A percentile compares a stretch with the other conserved stretches of the same genome.
Conservation (phyloP, 495 filamentous ascomycete genomes). For the Aspergillus diversus region DNA sequence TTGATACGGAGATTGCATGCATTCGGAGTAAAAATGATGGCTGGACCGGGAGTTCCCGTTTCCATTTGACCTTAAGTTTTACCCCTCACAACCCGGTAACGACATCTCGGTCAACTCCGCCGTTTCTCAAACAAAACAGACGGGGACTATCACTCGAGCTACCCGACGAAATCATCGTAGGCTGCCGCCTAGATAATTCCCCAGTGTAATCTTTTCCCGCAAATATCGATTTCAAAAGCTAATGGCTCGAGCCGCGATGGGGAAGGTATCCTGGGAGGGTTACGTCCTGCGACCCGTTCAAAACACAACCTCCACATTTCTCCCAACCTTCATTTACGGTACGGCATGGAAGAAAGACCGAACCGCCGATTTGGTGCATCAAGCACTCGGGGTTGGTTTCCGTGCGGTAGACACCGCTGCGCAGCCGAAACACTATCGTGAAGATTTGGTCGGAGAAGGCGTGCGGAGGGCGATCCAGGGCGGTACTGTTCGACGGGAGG, state of each 20-base stretch:
- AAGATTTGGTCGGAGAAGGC: constrained; percentile 69
- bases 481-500: constrained; percentile 58
- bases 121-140: background rate
- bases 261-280: constrained; percentile 40
- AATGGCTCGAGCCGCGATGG: constrained; percentile 34
- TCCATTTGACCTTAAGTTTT: background rate
- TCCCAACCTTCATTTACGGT: constrained; percentile 73
- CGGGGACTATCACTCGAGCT: too few relatives aligned
- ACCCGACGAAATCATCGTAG: background rate
- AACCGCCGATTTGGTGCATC: constrained; percentile 67
- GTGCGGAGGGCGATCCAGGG: constrained; percentile 61
- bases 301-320: constrained; percentile 28
- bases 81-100: background rate
- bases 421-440: constrained; percentile 78
- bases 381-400: constrained; percentile 73
- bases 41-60: constrained; percentile 4
- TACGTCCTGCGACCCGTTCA: constrained; percentile 38
- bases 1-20: too few relatives aligned
- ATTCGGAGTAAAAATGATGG: background rate
- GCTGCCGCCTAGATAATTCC: background rate
- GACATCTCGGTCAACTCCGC: background rate
- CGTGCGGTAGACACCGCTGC: constrained; percentile 77
- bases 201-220: background rate
- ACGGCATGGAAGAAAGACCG: constrained; percentile 86
- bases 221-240: background rate